Evolutionary conservation across 1,139 yeast genomes (phyloP), one percentile per base, ranked within the genome.

Genomic region (Meyerozyma guilliermondii): DNA sequence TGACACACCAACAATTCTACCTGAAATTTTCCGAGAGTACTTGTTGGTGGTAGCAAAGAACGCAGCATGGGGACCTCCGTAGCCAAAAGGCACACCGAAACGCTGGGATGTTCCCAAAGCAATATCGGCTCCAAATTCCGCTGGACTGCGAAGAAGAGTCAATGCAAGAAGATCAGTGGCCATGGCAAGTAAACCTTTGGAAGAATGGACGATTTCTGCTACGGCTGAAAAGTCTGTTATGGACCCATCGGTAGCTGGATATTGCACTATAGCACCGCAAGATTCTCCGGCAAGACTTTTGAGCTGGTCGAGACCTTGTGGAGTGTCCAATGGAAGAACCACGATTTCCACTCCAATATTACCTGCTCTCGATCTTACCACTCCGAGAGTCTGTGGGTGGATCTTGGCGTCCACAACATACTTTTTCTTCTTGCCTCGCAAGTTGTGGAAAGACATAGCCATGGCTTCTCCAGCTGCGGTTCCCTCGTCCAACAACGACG

Each of bases 31-130:
- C 63, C 98, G 81, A 59, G 88, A 87, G 57, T 86, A 77, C 48
- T 80, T 76, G 48, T 81, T 77, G 22, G 81, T 74, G 40, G 94
- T 95, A 13, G 98, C 88, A 58, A 92, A 91, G 69, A 88, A 92
- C 0, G 96, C 98, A 41, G 98, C 98, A 62, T 92, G 98, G 5
- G 98, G 98, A 28, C 98, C 98, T 58, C 98, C 98, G 59, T 83
- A 92, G 11, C 98, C 98, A 68, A 91, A 80, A 44, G 98, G 98
- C 38, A 92, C 97, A 57, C 98, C 98, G 55, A 92, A 88, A 64
- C 98, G 78, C 72, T 92, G 98, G 5, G 97, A 79, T 16, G 89
- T 82, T 43, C 98, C 98, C 44, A 92, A 73, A 2, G 87, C 96
- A 46, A 92, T 86, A 62, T 92, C 98, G 39, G 98, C 98, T 42